Percentiles rank a stretch among this genome's conserved stretches.
phyloP scores from a whole-genome alignment of 805 yeast genomes.

The Yarrowia porcina region DNA sequence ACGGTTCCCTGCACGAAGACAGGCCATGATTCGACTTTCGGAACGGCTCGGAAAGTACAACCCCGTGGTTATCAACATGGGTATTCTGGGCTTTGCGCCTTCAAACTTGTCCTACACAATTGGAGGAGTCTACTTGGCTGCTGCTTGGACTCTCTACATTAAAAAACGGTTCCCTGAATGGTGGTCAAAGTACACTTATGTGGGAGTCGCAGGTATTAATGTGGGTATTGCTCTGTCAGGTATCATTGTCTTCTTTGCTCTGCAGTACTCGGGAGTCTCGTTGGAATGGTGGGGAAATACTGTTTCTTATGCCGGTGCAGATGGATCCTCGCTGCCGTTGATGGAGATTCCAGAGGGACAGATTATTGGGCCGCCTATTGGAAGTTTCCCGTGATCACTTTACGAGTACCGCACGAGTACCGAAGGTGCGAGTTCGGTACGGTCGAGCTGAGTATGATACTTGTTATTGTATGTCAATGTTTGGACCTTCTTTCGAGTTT shows the following conservation, averaged over 20 bases:
- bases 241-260: constrained; percentile 45
- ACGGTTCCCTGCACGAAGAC: neutral
- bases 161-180: constrained; percentile 45
- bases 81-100: neutral
- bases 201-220: constrained; percentile 48
- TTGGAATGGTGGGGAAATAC: constrained; percentile 52
- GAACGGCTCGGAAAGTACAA: constrained; percentile 9
- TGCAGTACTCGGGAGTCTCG: constrained; percentile 38
- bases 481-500: too few relatives aligned
- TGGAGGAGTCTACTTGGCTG: constrained; percentile 44
- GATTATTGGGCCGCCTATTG: constrained; percentile 27
- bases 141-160: constrained; percentile 43
- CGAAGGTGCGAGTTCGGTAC: too few relatives aligned
- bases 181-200: constrained; percentile 47
- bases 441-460: too few relatives aligned
- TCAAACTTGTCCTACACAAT: constrained; percentile 32
- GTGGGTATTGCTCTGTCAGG: constrained; percentile 52
- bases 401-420: too few relatives aligned
- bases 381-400: constrained; percentile 35
- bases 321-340: neutral
- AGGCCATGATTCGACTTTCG: constrained; percentile 29
- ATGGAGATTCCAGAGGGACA: neutral
- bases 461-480: too few relatives aligned
- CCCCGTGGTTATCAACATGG: constrained; percentile 10
- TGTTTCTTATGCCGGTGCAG: constrained; percentile 23